Conservation (phyloP, 202 grass and related monocot genomes). For the Dendrocalamus latiflorus region DNA sequence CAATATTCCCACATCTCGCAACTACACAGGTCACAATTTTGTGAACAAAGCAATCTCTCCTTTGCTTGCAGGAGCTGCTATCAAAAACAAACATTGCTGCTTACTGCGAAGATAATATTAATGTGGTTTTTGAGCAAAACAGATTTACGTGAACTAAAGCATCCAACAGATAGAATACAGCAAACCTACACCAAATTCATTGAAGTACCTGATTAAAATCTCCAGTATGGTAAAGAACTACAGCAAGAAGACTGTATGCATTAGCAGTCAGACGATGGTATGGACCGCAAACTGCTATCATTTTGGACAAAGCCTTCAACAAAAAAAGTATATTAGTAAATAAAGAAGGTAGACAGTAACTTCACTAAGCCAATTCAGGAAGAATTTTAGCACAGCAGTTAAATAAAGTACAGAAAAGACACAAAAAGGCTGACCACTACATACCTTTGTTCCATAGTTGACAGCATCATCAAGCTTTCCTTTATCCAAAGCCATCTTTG, state of each 20-base stretch:
- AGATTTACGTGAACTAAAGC: background rate
- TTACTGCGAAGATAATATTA: background rate
- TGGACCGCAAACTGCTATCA: constrained; percentile 89
- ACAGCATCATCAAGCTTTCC: constrained; percentile 97
- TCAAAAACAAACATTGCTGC: background rate
- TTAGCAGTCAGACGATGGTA: constrained; percentile 95
- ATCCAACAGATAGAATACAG: constrained; percentile 2
- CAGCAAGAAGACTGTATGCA: constrained; percentile 97
- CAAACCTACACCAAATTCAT: background rate
- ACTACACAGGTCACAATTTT: background rate
- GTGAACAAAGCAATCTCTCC: constrained; percentile 20
- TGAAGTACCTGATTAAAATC: constrained; percentile 92
- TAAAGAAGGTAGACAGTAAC: constrained; percentile 2
- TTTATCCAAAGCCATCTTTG: constrained; percentile 97
- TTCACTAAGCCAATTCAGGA: background rate
- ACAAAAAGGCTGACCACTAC: background rate
- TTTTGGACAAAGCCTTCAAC: constrained; percentile 85
- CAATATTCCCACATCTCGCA: background rate
- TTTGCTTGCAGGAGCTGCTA: constrained; percentile 17
- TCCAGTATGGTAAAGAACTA: constrained; percentile 98
- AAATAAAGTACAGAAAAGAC: background rate
- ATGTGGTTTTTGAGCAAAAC: background rate
- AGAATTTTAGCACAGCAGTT: background rate
- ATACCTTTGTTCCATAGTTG: constrained; percentile 85
- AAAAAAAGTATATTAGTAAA: constrained; percentile 32